Evolutionary conservation across 2,329 filamentous ascomycete species (phyloP), one percentile per base, ranked within the genome.

Genomic region (Phialophora chinensis): DNA sequence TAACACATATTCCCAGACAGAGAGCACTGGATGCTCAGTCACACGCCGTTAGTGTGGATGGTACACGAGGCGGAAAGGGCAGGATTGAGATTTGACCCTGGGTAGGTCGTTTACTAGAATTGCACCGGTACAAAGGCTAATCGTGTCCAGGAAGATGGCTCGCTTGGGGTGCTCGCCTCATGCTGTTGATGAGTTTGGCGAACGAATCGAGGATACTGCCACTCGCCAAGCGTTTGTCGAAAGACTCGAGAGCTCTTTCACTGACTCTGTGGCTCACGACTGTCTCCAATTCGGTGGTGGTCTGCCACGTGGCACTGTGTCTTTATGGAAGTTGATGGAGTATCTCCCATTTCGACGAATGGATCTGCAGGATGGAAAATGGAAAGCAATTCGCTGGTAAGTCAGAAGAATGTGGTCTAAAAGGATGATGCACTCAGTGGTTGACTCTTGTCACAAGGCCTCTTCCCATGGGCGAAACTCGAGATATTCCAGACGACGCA

Each of bases 271-370:
- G 29, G 85, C 92, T 50, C 91, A 94, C 74, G 91, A 93, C 75
- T 91, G 89, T 2, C 83, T 93, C 0, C 79, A 84, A 57, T 91
- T 87, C 72, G 82, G 83, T 12, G 84, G 86, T 12, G 90, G 90
- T 0, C 80, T 90, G 3, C 76, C 82, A 0, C 67, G 70, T 27
- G 63, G 80, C 3, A 85, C 87, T 0, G 90, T 92, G 0, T 71
- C 89, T 0, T 84, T 83, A 1, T 94, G 91, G 91, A 90, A 88
- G 42, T 75, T 91, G 25, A 91, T 94, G 91, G 91, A 94, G 74
- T 93, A 90, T 75, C 80, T 94, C 27, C 91, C 91, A 0, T 93
- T 94, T 78, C 85, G 90, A 1, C 84, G 91, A 27, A 93, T 95
- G 90, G 91, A 94, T 72, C 79, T 94, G 7, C 87, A 88, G 68